Evolutionary conservation across 129 eudicot genomes (phyloP).

Genomic region (Pseudognaphalium luteoalbum): DNA sequence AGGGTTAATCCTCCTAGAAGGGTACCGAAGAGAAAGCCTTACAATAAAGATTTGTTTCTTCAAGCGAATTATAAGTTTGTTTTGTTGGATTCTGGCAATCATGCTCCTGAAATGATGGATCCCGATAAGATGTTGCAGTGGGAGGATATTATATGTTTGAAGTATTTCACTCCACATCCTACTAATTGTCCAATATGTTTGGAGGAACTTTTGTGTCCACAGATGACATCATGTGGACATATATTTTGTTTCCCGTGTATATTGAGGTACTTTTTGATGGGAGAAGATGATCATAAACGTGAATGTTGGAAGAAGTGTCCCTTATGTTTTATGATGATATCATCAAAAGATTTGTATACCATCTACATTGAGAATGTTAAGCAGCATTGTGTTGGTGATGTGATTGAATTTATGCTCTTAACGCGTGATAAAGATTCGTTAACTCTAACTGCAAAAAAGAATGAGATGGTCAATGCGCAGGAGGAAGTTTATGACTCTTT

Average conservation of each 20-base stretch:
- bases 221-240: slow-evolving; percentile 94
- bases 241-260: slow-evolving; percentile 94
- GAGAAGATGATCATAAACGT: slow-evolving; percentile 60
- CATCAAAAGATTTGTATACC: slow-evolving; percentile 83
- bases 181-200: slow-evolving; percentile 90
- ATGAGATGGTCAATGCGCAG: slow-evolving; percentile 29
- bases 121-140: slow-evolving; percentile 86
- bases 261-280: slow-evolving; percentile 68
- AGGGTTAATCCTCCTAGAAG: slow-evolving; percentile 64
- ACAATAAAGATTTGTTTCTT: slow-evolving; percentile 88
- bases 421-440: slow-evolving; percentile 81
- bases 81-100: slow-evolving; percentile 68
- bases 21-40: slow-evolving; percentile 67
- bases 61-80: slow-evolving; percentile 95
- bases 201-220: slow-evolving; percentile 92
- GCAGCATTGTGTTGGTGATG: slow-evolving; percentile 64
- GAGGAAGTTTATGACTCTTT: slow-evolving; percentile 59
- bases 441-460: slow-evolving; percentile 49
- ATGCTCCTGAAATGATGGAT: slow-evolving; percentile 62
- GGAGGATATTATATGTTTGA: slow-evolving; percentile 91
- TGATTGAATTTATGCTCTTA: slow-evolving; percentile 65
- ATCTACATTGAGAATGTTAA: slow-evolving; percentile 78
- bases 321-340: slow-evolving; percentile 84
- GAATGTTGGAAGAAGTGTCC: slow-evolving; percentile 90
- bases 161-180: slow-evolving; percentile 63